Base-by-base conservation (phyloP, 192 early-diverging fungal species). In the Hyaloraphidium curvatum region DNA sequence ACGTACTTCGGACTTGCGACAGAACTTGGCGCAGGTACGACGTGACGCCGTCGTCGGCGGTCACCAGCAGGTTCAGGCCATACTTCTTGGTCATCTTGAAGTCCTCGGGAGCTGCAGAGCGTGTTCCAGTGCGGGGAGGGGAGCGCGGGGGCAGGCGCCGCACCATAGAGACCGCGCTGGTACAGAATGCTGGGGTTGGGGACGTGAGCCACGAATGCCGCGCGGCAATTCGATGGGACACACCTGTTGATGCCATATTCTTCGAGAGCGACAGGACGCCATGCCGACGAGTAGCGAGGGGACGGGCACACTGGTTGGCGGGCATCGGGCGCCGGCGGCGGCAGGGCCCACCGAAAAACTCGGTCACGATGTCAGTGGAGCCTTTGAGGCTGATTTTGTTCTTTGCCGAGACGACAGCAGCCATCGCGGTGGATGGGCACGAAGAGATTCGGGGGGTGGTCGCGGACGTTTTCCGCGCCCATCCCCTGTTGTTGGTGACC, bases 121-220 rank as follows among this genome's bases (percentile, higher is more conserved):
- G 1, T 16, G 11, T 3, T 13, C 9, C 30, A 1, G 27, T 35
- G 37, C 11, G 1, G 31, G 1, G 37, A 2, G 17, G 3, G 51
- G 33, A 52, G 17, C 40, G 26, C 25, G 19, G 5, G 16, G 31
- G 16, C 26, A 11, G 17, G 25, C 22, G 19, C 2, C 7, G 7
- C 27, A 55, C 89, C 81, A 61, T 93, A 97, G n/a, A 97, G 64
- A 5, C 80, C 87, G 35, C 92, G 79, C 61, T 91, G 89, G 59
- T 83, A 93, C 25, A 97, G 73, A 26, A 97, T 85, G 59, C 84
- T 87, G 50, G 56, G 37, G 14, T 35, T 22, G 25, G 11, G 27
- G 28, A 33, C 16, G 13, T 26, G 30, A 1, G 14, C 7, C 19
- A 35, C 11, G 7, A 25, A 58, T 60, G 30, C 16, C 37, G 25